Base-by-base conservation (phyloP, 169 alveolate genomes). In the Toxoplasma gondii region DNA sequence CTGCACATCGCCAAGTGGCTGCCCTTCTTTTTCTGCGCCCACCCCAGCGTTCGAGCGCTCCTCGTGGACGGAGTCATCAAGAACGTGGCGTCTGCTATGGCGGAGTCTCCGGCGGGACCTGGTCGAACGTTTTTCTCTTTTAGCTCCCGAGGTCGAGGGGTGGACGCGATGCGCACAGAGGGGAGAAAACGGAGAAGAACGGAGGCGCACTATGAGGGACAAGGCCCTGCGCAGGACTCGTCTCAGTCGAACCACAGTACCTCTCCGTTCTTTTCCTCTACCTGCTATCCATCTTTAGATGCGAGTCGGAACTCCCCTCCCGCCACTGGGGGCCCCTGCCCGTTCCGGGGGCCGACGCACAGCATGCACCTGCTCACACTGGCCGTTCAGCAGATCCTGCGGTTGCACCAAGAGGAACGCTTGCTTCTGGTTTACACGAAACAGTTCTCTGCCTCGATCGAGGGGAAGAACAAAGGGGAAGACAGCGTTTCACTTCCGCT, bases 381-480 rank as follows among this genome's bases (percentile, higher is more conserved):
- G 67, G 90, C 90, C 31, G 90, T 82, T 38, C 90, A 82, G 90
- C 69, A 82, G 90, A 22, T 82, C 24, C 36, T 82, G n/a, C 90
- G 41, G 43, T 9, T 82, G 34, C 90, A 82, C 54, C 54, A 38
- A 9, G 41, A 44, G 90, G 36, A 82, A 67, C n/a, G 41, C n/a
- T 31, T 82, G 36, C 90, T 82, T 27, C 67, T 82, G 27, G 69
- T 82, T 67, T 82, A 82, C 90, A 82, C 90, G 64, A 82, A 82
- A 41, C 90, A 82, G 67, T 1, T 31, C 64, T 17, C 90, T 82
- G 44, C 74, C 24, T 7, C 29, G 34, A 10, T 7, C 34, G 74
- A 27, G 74, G 74, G 74, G 34, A 27, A 64, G 74, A 31, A 27
- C 9, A 27, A 64, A 19, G 29, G 34, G 74, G 74, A 64, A 16